Conservation (phyloP, 129 eudicot genomes). For the Flaveria trinervia region DNA sequence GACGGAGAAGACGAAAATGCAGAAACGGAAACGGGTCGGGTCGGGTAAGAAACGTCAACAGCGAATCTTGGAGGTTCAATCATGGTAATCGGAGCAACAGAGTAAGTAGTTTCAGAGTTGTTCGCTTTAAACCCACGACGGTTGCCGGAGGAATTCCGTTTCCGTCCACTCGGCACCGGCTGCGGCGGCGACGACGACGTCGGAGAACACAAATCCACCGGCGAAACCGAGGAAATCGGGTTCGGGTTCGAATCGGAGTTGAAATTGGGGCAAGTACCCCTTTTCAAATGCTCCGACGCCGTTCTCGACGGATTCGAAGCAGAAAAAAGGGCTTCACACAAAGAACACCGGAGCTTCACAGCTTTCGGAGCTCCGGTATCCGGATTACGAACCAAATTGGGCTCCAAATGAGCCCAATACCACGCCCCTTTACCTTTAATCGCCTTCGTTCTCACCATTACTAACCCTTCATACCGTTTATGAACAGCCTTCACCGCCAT, state of each 20-base stretch:
- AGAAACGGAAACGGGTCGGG: slow-evolving; percentile 21
- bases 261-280: slow-evolving; percentile 90
- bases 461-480: slow-evolving; percentile 75
- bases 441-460: slow-evolving; percentile 88
- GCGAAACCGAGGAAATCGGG: slow-evolving; percentile 52
- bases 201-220: slow-evolving; percentile 36
- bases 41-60: slow-evolving; percentile 14
- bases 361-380: slow-evolving; percentile 80
- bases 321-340: slow-evolving; percentile 80
- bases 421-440: slow-evolving; percentile 96
- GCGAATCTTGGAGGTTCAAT: slow-evolving; percentile 13
- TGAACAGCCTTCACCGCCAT: slow-evolving; percentile 69
- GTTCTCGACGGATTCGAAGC: slow-evolving; percentile 94
- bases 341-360: slow-evolving; percentile 78
- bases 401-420: slow-evolving; percentile 98
- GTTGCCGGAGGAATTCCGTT: slow-evolving; percentile 38
- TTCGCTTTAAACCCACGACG: slow-evolving; percentile 13
- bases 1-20: slow-evolving; percentile 33
- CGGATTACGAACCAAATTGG: slow-evolving; percentile 55
- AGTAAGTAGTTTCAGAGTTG: slow-evolving; percentile 5
- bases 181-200: slow-evolving; percentile 43
- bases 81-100: slow-evolving; percentile 20
- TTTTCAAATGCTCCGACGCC: slow-evolving; percentile 92
- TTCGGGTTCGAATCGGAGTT: slow-evolving; percentile 44
- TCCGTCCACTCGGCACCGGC: slow-evolving; percentile 50